Percentiles rank a stretch among this genome's conserved stretches.
Evolutionary conservation across 176 grass and related monocot genomes (phyloP).

Genomic region (Miscanthus lutarioriparius): DNA sequence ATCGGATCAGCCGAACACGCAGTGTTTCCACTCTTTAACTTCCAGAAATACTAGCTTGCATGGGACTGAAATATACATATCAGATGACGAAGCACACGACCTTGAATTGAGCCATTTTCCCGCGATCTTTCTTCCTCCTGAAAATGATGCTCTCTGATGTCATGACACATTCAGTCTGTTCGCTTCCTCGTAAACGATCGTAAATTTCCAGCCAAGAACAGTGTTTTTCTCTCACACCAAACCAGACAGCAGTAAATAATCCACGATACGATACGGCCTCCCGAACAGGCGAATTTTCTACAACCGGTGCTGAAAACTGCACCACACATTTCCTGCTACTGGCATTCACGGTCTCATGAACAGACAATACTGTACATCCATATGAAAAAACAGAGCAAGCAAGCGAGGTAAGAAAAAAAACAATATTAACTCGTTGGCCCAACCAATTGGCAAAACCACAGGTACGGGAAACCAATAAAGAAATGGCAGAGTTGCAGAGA

Average conservation of each 20-base stretch:
- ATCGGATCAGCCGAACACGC: too few species aligned
- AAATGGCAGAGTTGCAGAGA: background rate
- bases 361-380: background rate
- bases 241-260: too few species aligned
- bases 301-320: conserved; percentile 21
- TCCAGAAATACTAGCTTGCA: background rate
- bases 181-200: too few species aligned
- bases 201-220: too few species aligned
- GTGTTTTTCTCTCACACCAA: too few species aligned
- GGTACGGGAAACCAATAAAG: conserved; percentile 13
- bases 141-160: conserved; percentile 23
- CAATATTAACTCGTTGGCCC: background rate
- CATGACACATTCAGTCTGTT: conserved; percentile 19
- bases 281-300: too few species aligned
- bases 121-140: conserved; percentile 15
- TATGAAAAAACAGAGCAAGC: conserved; percentile 13
- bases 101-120: background rate
- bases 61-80: too few species aligned
- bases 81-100: background rate
- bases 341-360: conserved; percentile 34
- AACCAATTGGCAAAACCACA: conserved; percentile 37
- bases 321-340: conserved; percentile 28
- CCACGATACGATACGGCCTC: too few species aligned
- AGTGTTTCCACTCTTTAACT: background rate
- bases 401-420: background rate